Conservation (phyloP, 1,284 basidiomycete species). For the Pseudozyma flocculosa region DNA sequence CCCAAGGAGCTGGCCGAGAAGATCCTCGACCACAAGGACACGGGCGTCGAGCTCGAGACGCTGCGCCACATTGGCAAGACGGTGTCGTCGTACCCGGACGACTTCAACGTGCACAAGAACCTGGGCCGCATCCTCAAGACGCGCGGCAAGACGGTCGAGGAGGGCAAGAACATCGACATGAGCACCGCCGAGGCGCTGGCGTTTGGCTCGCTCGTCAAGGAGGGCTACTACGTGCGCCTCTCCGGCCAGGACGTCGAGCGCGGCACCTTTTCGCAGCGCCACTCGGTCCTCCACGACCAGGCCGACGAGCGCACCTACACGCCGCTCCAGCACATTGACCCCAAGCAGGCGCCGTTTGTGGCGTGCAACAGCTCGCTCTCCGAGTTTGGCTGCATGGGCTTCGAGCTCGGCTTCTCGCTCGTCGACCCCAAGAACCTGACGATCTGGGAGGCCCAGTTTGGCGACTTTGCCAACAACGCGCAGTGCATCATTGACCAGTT, state of each 20-base stretch:
- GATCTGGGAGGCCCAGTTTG: conserved; percentile 98
- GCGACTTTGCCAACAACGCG: conserved; percentile 78
- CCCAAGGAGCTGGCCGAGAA: conserved; percentile 92
- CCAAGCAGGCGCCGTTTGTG: conserved; percentile 85
- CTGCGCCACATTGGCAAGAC: conserved; percentile 82
- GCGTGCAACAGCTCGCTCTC: conserved; percentile 97
- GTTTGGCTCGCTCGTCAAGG: conserved; percentile 86
- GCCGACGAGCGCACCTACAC: conserved; percentile 84
- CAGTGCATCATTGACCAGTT: conserved; percentile 99
- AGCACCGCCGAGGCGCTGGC: conserved; percentile 98
- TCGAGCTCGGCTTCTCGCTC: conserved; percentile 97
- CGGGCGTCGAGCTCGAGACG: conserved; percentile 76
- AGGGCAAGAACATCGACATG: conserved; percentile 94
- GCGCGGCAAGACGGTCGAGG: conserved; percentile 85
- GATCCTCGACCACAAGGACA: conserved; percentile 82
- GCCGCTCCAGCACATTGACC: conserved; percentile 82
- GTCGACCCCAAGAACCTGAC: conserved; percentile 91
- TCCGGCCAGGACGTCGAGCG: conserved; percentile 99
- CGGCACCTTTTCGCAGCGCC: conserved; percentile 99
- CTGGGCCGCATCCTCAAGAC: conserved; percentile 85
- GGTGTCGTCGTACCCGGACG: conserved; percentile 78
- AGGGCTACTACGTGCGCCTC: conserved; percentile 90
- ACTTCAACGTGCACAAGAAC: conserved; percentile 88
- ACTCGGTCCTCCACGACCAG: conserved; percentile 96
- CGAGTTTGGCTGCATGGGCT: conserved; percentile 92